Base-by-base conservation (phyloP, 164 flowering plant species). In the Hamamelis virginiana region DNA sequence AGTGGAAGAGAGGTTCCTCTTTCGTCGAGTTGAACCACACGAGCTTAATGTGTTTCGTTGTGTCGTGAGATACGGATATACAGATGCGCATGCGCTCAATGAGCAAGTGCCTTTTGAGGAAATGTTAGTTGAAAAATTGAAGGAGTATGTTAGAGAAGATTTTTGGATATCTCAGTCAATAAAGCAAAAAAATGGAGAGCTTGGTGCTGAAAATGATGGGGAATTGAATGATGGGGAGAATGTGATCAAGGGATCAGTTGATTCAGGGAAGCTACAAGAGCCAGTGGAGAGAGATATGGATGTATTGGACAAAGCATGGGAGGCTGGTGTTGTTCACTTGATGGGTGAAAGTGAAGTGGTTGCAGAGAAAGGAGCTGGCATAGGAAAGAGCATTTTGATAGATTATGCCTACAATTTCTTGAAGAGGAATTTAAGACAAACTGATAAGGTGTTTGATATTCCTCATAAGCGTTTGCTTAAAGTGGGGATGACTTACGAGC, bases 1-100 rank as follows among this genome's bases (percentile, higher is more conserved):
- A 0, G 9, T 43, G 0, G 91, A 87, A 22, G 97, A 91, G 55
- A 65, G 97, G 27, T 93, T 91, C 70, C 75, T 89, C 0, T 91
- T 89, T 59, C 84, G 89, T 0, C 58, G 83, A 45, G 82, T 89
- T 0, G 72, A 80, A 25, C 92, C 91, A 0, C 52, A 68, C 4
- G 86, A 79, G 55, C 81, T 86, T 0, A 71, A 78, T 0, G 81
- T 89, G 71, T 92, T 83, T 43, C 82, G 94, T 0, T 89, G 95
- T n/a, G 83, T 84, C 0, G 94, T 84, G 11, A 82, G 98, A 52
- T 92, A 91, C 65, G 98, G 97, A 0, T 92, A 92, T 77, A 87
- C 79, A 0, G 98, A 92, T 47, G 74, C 64, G 50, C 72, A 69
- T 1, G n/a, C n/a, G n/a, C n/a, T n/a, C n/a, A 75, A 79, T 12